Evolutionary conservation across 495 filamentous ascomycete species (phyloP).

Genomic region (Penicillium silybi): DNA sequence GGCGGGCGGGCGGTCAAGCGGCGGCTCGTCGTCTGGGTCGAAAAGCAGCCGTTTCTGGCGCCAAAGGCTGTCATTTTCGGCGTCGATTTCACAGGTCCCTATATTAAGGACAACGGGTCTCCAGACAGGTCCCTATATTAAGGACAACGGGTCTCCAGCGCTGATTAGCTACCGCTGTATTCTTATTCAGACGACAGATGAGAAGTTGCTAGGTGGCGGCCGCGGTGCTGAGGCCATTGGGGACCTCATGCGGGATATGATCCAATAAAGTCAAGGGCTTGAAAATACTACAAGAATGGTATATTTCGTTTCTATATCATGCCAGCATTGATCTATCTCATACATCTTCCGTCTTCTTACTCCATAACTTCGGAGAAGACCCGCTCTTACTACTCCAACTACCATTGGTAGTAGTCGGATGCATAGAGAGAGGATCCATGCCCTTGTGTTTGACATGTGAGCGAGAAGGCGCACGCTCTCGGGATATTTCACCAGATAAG

Average conservation of each 20-base stretch:
- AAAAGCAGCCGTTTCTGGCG: slow-evolving; percentile 5
- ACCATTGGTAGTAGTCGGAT: slow-evolving; percentile 8
- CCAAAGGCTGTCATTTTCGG: slow-evolving; percentile 8
- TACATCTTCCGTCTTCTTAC: slow-evolving; percentile 10
- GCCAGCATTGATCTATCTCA: neutral
- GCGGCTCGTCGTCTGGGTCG: neutral
- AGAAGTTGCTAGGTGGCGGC: slow-evolving; percentile 7
- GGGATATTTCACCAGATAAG: neutral
- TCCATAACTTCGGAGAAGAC: slow-evolving; percentile 7
- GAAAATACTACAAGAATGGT: neutral
- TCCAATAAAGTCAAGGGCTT: neutral
- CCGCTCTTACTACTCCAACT: slow-evolving; percentile 14
- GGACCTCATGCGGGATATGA: slow-evolving; percentile 8
- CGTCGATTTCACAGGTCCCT: slow-evolving; percentile 7
- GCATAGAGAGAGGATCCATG: slow-evolving; percentile 19
- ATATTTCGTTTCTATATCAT: neutral
- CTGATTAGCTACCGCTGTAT: slow-evolving; percentile 40
- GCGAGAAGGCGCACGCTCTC: neutral
- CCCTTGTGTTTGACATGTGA: slow-evolving; percentile 11
- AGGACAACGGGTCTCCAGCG: slow-evolving; percentile 28
- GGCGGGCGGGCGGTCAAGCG: neutral
- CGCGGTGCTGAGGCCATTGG: slow-evolving; percentile 10
- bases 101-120: slow-evolving; percentile 26
- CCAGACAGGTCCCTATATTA: slow-evolving; percentile 12
- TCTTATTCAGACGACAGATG: slow-evolving; percentile 34